Base-by-base conservation (phyloP, 2,329 filamentous ascomycete species). In the Biscogniauxia marginata region DNA sequence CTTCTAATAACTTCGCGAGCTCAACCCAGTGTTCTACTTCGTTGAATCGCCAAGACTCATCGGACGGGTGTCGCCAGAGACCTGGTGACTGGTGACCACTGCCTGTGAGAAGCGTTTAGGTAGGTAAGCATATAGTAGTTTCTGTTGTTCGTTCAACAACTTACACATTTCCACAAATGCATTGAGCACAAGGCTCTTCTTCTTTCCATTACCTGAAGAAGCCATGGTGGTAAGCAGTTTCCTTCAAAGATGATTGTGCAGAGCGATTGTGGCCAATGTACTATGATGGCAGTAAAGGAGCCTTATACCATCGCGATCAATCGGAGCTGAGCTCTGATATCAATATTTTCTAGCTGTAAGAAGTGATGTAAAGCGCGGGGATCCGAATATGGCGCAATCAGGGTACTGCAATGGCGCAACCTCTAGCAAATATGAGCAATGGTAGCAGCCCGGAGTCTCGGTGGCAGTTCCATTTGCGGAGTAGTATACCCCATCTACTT, bases 11-110 rank as follows among this genome's bases (percentile, higher is more conserved):
- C 59, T 86, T 83, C 2, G 86, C 85, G 0, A 88, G 73, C 39
- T 88, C 77, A 11, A 84, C 82, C 84, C 84, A 88, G 65, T 88
- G 87, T 71, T 2, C 87, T 72, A 49, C 75, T 78, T 51, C 83
- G 74, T 64, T 88, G 87, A 7, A 81, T 79, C 2, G 81, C 80
- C 4, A 69, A 18, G 84, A 86, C 56, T 79, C 79, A 65, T 89
- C 85, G 19, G 73, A 75, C 0, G 85, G 84, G 49, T 87, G 84
- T 77, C 84, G 62, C 25, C 58, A 63, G 18, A 61, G 55, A 18
- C 60, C 67, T 4, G 77, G 77, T 1, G 76, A 78, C 60, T 80
- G 77, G 54, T 81, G 79, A 3, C 77, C 77, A 50, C 71, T 73
- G 63, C 71, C 71, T 71, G 52, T 46, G 24, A 34, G 34, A 43